phyloP scores from a whole-genome alignment of 805 yeast genomes.

The Saturnispora quitensis region DNA sequence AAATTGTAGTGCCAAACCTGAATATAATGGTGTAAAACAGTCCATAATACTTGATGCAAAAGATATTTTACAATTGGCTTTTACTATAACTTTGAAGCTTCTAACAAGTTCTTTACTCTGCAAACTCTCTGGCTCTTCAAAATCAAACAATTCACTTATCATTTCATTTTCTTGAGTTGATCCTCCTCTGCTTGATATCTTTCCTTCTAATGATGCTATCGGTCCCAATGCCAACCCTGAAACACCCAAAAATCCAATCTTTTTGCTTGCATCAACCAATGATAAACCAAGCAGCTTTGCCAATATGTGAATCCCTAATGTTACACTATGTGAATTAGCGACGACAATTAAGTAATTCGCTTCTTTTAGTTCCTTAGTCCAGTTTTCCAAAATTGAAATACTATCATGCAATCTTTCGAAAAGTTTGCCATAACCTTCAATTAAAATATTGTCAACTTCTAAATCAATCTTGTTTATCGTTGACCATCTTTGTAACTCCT shows the following conservation, averaged over 20 bases:
- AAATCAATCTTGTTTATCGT: conserved; percentile 29
- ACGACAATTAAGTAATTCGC: conserved; percentile 82
- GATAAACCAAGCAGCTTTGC: conserved; percentile 36
- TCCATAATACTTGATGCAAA: conserved; percentile 85
- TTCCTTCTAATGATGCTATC: conserved; percentile 76
- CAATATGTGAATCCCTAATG: conserved; percentile 71
- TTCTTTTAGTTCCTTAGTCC: conserved; percentile 43
- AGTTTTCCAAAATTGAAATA: conserved; percentile 56
- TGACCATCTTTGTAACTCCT: conserved; percentile 61
- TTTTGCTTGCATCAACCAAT: conserved; percentile 43
- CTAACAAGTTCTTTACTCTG: conserved; percentile 65
- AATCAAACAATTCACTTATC: conserved; percentile 75
- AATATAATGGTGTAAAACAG: conserved; percentile 86
- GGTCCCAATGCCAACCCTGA: conserved; percentile 94
- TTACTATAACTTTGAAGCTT: conserved; percentile 56
- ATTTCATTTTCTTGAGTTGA: conserved; percentile 82
- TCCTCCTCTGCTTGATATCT: conserved; percentile 55
- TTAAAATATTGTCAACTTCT: conserved; percentile 70
- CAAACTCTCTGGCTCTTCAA: conserved; percentile 63
- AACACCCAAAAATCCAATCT: conserved; percentile 78
- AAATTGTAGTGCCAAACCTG: conserved; percentile 69
- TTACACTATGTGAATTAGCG: conserved; percentile 89
- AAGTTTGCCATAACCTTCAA: conserved; percentile 88
- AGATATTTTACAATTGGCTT: conserved; percentile 64
- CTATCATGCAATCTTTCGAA: conserved; percentile 73